phyloP scores from a whole-genome alignment of 257 asterid genomes.

The Ehretia macrophylla region DNA sequence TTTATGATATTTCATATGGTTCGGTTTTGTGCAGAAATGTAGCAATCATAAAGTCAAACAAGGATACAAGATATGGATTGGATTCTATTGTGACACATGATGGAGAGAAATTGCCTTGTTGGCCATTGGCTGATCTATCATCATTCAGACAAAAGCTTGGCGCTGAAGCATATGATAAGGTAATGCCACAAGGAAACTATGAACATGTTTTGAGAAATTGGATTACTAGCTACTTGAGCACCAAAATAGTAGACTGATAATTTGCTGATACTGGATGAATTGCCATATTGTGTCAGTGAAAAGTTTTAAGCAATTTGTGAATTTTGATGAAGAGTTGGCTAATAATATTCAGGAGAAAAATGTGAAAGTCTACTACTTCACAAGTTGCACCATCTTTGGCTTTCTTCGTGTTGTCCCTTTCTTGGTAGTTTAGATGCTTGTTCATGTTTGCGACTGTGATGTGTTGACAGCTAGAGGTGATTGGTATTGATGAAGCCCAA shows the following conservation, averaged over 20 bases:
- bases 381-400: background rate
- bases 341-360: background rate
- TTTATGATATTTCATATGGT: background rate
- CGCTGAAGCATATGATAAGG: constrained; percentile 69
- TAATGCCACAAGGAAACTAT: constrained; percentile 4
- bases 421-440: constrained; percentile 4
- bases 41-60: constrained; percentile 72
- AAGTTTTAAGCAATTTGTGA: no score
- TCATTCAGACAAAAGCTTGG: constrained; percentile 63
- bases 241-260: no score
- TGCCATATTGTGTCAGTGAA: no score
- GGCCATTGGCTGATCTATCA: constrained; percentile 67
- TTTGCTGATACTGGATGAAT: no score
- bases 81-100: constrained; percentile 87
- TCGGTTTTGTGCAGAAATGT: constrained; percentile 52
- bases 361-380: background rate
- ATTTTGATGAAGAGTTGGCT: no score
- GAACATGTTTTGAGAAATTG: background rate
- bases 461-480: constrained; percentile 57
- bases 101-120: constrained; percentile 78
- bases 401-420: background rate
- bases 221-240: no score
- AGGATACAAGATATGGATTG: constrained; percentile 70
- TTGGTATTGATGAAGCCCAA: constrained; percentile 96
- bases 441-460: constrained; percentile 7